These are phyloP conservation scores for Coemansia sp. DNA, from an alignment of 192 early-diverging fungal species.

Conservation along the genomic window DNA sequence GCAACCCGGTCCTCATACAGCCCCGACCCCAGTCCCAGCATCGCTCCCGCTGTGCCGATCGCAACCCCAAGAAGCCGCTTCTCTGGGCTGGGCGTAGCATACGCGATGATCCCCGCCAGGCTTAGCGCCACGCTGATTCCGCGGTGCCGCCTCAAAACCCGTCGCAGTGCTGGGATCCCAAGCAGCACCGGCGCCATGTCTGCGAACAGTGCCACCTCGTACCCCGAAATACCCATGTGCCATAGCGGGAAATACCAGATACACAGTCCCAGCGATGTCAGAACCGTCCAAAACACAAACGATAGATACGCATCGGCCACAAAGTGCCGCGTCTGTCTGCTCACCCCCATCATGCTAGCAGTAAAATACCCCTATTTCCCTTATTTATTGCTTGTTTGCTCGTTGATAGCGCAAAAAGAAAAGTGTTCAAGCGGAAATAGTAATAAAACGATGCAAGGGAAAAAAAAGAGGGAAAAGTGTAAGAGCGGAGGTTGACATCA, in stretches of 20 bases:
- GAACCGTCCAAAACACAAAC: slow-evolving; percentile 82
- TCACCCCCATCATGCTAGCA: not conserved
- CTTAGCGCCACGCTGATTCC: slow-evolving; percentile 59
- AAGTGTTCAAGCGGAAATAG: not conserved
- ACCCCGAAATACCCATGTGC: slow-evolving; percentile 85
- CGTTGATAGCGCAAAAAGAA: not conserved
- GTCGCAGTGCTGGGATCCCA: slow-evolving; percentile 58
- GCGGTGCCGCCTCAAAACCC: slow-evolving; percentile 55
- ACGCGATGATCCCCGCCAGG: slow-evolving; percentile 64
- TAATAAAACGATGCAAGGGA: not conserved
- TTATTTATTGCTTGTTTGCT: not conserved
- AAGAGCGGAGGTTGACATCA: not conserved
- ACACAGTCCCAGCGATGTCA: slow-evolving; percentile 68
- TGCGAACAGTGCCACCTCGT: slow-evolving; percentile 69
- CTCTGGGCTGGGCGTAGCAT: slow-evolving; percentile 58
- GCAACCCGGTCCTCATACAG: slow-evolving; percentile 58
- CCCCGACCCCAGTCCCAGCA: slow-evolving; percentile 58
- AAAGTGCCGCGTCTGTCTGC: slow-evolving; percentile 44
- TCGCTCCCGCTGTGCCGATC: slow-evolving; percentile 58
- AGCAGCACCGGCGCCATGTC: slow-evolving; percentile 61
- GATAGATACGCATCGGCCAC: slow-evolving; percentile 68
- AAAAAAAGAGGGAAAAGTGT: slow-evolving; percentile 5
- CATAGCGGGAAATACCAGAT: slow-evolving; percentile 85
- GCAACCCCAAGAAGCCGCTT: slow-evolving; percentile 61
- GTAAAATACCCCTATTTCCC: not conserved